phyloP scores from a whole-genome alignment of 2,329 filamentous ascomycete genomes.

The Fusarium buharicum region DNA sequence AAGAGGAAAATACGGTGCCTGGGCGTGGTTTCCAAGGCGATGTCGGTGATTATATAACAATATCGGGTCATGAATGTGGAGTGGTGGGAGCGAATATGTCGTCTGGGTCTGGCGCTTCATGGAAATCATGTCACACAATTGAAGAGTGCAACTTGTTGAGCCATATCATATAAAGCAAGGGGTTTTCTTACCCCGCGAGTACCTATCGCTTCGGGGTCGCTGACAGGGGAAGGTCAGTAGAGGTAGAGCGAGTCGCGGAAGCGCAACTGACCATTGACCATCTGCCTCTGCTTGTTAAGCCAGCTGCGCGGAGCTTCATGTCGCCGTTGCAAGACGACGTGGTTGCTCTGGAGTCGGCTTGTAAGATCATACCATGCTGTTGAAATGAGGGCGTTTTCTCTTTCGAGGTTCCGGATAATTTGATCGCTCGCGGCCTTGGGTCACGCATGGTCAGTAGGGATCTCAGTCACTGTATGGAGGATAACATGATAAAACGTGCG shows the following conservation, averaged over 20 bases:
- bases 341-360: constrained; percentile 82
- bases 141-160: constrained; percentile 17
- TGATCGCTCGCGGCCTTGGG: constrained; percentile 62
- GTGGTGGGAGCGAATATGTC: constrained; percentile 15
- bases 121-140: constrained; percentile 15
- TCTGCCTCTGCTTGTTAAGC: constrained; percentile 83
- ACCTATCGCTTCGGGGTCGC: constrained; percentile 60
- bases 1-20: constrained; percentile 14
- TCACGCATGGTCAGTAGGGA: constrained; percentile 22
- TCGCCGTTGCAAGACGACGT: constrained; percentile 79
- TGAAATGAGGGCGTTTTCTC: constrained; percentile 81
- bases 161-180: constrained; percentile 24
- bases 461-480: constrained; percentile 5
- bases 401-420: constrained; percentile 74
- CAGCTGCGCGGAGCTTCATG: constrained; percentile 82
- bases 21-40: constrained; percentile 9
- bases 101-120: constrained; percentile 18
- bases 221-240: constrained; percentile 55
- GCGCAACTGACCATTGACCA: constrained; percentile 69
- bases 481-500: not conserved
- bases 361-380: constrained; percentile 90
- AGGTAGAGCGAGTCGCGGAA: constrained; percentile 57
- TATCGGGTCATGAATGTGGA: constrained; percentile 17
- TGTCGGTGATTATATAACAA: constrained; percentile 16
- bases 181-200: constrained; percentile 50